Evolutionary conservation across 2,329 filamentous ascomycete genomes (phyloP).

Genomic region (Beauveria brongniartii): DNA sequence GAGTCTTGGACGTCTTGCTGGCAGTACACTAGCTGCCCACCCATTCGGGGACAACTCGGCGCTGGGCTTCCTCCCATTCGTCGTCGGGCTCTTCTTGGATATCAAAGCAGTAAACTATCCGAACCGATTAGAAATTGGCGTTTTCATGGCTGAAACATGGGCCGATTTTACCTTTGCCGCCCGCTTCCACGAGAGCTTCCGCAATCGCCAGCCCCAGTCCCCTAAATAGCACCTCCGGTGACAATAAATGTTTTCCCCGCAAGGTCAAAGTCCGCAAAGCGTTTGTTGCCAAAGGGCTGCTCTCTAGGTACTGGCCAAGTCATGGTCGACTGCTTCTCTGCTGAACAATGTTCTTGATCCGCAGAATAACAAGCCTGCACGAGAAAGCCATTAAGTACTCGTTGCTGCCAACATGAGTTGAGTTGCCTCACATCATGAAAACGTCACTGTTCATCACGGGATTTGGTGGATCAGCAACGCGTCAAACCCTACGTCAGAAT

Average conservation of each 20-base stretch:
- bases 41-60: conserved; percentile 53
- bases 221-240: conserved; percentile 48
- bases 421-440: background rate
- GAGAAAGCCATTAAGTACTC: no score
- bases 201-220: conserved; percentile 68
- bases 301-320: background rate
- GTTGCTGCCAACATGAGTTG: no score
- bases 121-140: background rate
- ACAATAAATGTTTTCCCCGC: conserved; percentile 60
- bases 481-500: background rate
- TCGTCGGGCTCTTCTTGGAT: conserved; percentile 39
- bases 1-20: conserved; percentile 61
- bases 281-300: conserved; percentile 21
- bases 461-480: no score
- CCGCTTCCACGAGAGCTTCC: conserved; percentile 66
- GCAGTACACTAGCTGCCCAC: conserved; percentile 56
- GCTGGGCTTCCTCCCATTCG: conserved; percentile 53
- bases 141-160: background rate
- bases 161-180: conserved; percentile 46
- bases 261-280: conserved; percentile 62
- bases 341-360: background rate
- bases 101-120: conserved; percentile 49
- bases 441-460: background rate
- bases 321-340: background rate
- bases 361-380: no score